Percentiles rank a stretch among this genome's conserved stretches.
Evolutionary conservation across 306 rosid species (phyloP).

Genomic region (Delonix regia): DNA sequence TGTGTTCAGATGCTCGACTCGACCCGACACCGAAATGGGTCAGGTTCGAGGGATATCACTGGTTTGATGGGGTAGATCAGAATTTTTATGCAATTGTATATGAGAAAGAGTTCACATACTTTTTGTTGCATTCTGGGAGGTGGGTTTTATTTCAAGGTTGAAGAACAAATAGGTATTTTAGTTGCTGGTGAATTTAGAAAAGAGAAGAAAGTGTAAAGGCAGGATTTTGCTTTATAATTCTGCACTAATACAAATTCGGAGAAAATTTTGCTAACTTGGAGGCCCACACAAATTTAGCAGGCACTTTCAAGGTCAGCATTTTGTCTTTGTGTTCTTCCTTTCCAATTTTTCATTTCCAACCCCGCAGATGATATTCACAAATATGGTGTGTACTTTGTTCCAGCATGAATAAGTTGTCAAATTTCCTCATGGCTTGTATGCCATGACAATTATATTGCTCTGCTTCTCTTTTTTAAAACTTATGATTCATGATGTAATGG

Average conservation of each 20-base stretch:
- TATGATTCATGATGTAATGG: neutral
- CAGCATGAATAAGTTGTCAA: neutral
- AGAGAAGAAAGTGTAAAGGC: neutral
- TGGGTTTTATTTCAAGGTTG: neutral
- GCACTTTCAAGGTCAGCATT: neutral
- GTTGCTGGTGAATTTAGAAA: slow-evolving; percentile 17
- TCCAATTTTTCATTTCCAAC: neutral
- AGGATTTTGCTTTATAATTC: neutral
- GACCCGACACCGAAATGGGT: slow-evolving; percentile 26
- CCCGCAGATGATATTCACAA: neutral
- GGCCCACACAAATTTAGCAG: neutral
- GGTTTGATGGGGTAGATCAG: slow-evolving; percentile 48
- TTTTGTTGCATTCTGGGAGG: neutral
- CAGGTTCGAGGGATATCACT: slow-evolving; percentile 43
- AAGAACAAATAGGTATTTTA: slow-evolving; percentile 1
- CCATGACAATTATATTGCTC: neutral
- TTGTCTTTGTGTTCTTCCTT: neutral
- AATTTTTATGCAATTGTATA: neutral
- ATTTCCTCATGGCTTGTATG: neutral
- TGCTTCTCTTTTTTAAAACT: neutral
- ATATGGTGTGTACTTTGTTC: neutral
- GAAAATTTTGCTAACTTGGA: neutral
- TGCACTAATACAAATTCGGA: neutral
- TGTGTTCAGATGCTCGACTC: slow-evolving; percentile 27
- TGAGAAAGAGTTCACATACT: no score